Conservation (phyloP, 768 basidiomycete genomes). For the Agaricus blazei region DNA sequence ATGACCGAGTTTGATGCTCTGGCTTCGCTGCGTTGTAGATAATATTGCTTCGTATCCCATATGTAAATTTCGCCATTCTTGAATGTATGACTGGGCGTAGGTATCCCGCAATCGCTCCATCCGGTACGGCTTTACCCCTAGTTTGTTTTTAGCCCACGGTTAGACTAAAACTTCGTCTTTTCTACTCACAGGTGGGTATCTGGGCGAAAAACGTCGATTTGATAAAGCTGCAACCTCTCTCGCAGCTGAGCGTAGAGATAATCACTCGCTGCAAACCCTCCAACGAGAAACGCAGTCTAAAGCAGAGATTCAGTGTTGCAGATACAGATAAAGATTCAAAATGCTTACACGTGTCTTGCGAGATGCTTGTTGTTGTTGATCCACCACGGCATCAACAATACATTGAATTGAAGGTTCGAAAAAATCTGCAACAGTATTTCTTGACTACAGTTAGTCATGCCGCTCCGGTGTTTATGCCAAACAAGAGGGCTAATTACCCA, state of each 20-base stretch:
- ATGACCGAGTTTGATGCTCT: constrained; percentile 8
- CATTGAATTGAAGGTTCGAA: constrained; percentile 23
- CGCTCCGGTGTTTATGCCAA: too few relatives aligned
- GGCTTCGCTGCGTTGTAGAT: constrained; percentile 9
- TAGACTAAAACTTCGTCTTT: neutral
- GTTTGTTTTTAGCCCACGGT: neutral
- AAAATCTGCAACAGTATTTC: constrained; percentile 19
- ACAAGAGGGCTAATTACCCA: constrained; percentile 21
- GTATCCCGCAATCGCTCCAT: constrained; percentile 18
- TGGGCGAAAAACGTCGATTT: constrained; percentile 35
- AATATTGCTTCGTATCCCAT: constrained; percentile 8
- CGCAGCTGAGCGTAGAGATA: constrained; percentile 39
- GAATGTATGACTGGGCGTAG: constrained; percentile 11
- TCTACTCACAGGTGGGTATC: constrained; percentile 39
- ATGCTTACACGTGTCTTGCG: neutral
- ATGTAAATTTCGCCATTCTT: constrained; percentile 14
- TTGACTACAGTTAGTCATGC: constrained; percentile 3
- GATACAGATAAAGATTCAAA: neutral
- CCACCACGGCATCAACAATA: constrained; percentile 17
- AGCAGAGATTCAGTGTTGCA: neutral
- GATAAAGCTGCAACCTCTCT: constrained; percentile 24
- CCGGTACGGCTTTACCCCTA: constrained; percentile 22
- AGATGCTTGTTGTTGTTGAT: constrained; percentile 7
- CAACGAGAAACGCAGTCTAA: constrained; percentile 39
- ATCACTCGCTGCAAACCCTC: constrained; percentile 49